Conservation (phyloP, 441 rosid genomes). For the Hura crepitans region DNA sequence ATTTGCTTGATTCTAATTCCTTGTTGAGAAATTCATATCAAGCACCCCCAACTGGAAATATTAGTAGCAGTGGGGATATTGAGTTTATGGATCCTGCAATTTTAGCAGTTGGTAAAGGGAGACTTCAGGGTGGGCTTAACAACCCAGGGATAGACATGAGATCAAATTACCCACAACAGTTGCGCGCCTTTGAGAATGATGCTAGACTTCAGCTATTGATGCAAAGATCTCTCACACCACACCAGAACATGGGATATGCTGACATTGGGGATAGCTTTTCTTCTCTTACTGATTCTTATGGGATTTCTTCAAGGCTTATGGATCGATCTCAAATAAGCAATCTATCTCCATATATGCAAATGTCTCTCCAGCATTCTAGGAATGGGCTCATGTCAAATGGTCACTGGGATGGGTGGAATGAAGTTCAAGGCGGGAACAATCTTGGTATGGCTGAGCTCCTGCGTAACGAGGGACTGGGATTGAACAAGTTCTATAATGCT, state of each 20-base stretch:
- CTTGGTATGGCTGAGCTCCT: slow-evolving; percentile 60
- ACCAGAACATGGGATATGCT: slow-evolving; percentile 54
- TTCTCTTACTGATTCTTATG: slow-evolving; percentile 53
- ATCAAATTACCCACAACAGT: slow-evolving; percentile 45
- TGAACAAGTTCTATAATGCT: slow-evolving; percentile 42
- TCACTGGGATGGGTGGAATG: slow-evolving; percentile 79
- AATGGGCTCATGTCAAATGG: slow-evolving; percentile 65
- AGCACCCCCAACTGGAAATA: slow-evolving; percentile 37
- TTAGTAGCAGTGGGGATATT: slow-evolving; percentile 46
- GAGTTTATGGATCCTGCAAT: slow-evolving; percentile 95
- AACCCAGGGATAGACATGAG: slow-evolving; percentile 57
- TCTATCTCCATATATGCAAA: slow-evolving; percentile 46
- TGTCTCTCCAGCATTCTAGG: slow-evolving; percentile 55
- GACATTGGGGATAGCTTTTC: slow-evolving; percentile 49
- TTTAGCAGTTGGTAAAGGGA: slow-evolving; percentile 90
- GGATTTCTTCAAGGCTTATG: slow-evolving; percentile 58
- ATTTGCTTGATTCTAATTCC: slow-evolving; percentile 43
- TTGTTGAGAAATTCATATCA: slow-evolving; percentile 55
- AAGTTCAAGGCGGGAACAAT: slow-evolving; percentile 55
- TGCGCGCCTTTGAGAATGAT: slow-evolving; percentile 56
- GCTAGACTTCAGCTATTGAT: slow-evolving; percentile 60
- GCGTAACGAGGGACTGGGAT: slow-evolving; percentile 72
- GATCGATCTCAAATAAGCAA: slow-evolving; percentile 58
- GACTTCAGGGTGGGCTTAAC: slow-evolving; percentile 50
- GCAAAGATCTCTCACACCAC: slow-evolving; percentile 58